Percentiles rank a stretch among this genome's conserved stretches.
Conservation (phyloP, 331 rosid species). For the Prunus yedoensis region DNA sequence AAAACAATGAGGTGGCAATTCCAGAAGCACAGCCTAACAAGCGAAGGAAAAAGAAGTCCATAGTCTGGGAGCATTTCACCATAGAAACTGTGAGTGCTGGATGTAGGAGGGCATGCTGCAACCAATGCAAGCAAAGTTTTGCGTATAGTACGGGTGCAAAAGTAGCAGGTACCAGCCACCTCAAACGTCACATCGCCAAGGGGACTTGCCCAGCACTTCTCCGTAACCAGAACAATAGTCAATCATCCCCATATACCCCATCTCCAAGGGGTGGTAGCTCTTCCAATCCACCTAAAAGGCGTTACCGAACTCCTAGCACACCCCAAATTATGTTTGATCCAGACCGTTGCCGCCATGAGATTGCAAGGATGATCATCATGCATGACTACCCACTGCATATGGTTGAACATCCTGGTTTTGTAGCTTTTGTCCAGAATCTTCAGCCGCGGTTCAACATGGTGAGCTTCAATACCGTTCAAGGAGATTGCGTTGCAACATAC, state of each 20-base stretch:
- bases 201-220: slow-evolving; percentile 79
- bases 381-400: slow-evolving; percentile 95
- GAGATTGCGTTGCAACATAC: slow-evolving; percentile 91
- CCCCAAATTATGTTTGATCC: slow-evolving; percentile 73
- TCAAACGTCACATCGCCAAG: slow-evolving; percentile 92
- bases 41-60: slow-evolving; percentile 85
- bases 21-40: slow-evolving; percentile 77
- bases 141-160: slow-evolving; percentile 97
- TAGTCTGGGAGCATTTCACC: slow-evolving; percentile 96
- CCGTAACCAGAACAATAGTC: slow-evolving; percentile 65
- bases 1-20: slow-evolving; percentile 45
- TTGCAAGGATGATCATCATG: slow-evolving; percentile 95
- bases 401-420: slow-evolving; percentile 93
- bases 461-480: slow-evolving; percentile 88
- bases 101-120: slow-evolving; percentile 90
- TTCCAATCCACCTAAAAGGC: slow-evolving; percentile 67
- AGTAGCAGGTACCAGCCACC: slow-evolving; percentile 97
- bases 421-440: slow-evolving; percentile 79
- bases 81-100: slow-evolving; percentile 78
- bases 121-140: slow-evolving; percentile 93
- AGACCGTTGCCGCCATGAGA: slow-evolving; percentile 84
- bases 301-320: slow-evolving; percentile 59
- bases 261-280: slow-evolving; percentile 44
- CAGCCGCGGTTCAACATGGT: slow-evolving; percentile 91
- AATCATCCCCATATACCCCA: slow-evolving; percentile 61